Evolutionary conservation across 331 rosid genomes (phyloP).

Genomic region (Pyracantha coccinea): DNA sequence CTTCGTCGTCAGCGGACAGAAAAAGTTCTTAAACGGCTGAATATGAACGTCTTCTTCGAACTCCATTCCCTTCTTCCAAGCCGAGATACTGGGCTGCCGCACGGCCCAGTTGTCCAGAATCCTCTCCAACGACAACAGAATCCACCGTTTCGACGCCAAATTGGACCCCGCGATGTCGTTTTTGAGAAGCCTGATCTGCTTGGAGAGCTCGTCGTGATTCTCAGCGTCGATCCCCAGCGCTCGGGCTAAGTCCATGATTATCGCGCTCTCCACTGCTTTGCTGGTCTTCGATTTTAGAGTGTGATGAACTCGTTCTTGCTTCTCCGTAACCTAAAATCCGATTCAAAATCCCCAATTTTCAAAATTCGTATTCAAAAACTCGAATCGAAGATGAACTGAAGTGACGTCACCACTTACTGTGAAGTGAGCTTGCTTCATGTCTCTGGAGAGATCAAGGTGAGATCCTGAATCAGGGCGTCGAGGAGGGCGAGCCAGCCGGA

Average conservation of each 20-base stretch:
- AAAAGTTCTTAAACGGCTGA: constrained; percentile 35
- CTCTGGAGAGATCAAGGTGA: constrained; percentile 38
- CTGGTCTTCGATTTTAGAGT: constrained; percentile 30
- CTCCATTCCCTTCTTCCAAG: constrained; percentile 16
- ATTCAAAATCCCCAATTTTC: not conserved
- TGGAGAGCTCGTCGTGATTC: constrained; percentile 31
- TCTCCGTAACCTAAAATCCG: constrained; percentile 32
- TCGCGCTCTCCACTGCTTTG: constrained; percentile 51
- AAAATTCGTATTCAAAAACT: not conserved
- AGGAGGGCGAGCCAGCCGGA: constrained; percentile 43
- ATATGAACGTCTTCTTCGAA: constrained; percentile 37
- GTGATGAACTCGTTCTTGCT: constrained; percentile 35
- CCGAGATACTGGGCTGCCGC: constrained; percentile 17
- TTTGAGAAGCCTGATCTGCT: constrained; percentile 34
- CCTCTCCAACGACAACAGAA: constrained; percentile 30
- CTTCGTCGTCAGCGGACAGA: constrained; percentile 48
- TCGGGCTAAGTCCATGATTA: constrained; percentile 55
- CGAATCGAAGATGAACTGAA: not conserved
- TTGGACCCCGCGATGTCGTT: constrained; percentile 19
- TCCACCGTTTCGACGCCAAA: constrained; percentile 21
- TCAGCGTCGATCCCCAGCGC: constrained; percentile 42
- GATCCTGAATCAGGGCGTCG: constrained; percentile 21
- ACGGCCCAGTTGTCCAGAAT: constrained; percentile 27
- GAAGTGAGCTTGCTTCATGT: constrained; percentile 45
- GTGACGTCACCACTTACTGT: constrained; percentile 5